A percentile compares a stretch with the other conserved stretches of the same genome.
These are phyloP conservation scores for Fusarium napiforme DNA, from an alignment of 2,329 filamentous ascomycete genomes.

Conservation along the genomic window DNA sequence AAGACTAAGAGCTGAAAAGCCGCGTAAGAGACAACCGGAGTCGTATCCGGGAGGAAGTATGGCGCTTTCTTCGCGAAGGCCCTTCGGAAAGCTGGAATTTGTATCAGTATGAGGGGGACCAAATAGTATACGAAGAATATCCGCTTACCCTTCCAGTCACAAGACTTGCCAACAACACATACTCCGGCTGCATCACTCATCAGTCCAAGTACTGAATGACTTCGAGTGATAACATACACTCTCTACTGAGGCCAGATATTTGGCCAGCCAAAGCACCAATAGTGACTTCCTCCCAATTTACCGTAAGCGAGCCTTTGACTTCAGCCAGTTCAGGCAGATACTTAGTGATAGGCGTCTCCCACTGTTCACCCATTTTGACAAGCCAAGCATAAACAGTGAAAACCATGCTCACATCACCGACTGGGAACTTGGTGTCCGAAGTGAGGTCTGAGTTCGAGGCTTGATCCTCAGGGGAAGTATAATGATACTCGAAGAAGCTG, in stretches of 20 bases:
- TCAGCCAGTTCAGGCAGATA: conserved; percentile 44
- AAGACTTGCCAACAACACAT: conserved; percentile 16
- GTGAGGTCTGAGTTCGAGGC: conserved; percentile 27
- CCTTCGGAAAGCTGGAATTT: neutral
- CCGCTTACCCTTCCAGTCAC: conserved; percentile 19
- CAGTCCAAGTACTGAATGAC: neutral
- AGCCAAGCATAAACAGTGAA: conserved; percentile 51
- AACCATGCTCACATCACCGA: conserved; percentile 47
- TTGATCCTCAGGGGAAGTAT: conserved; percentile 30
- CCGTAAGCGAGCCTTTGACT: neutral
- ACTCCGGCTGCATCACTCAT: conserved; percentile 10
- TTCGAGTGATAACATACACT: conserved; percentile 20
- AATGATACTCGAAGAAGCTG: conserved; percentile 38
- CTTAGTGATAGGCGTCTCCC: conserved; percentile 44
- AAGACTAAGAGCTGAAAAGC: conserved; percentile 36
- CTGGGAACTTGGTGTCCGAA: conserved; percentile 39
- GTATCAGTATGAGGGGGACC: too few relatives aligned
- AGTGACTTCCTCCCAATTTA: conserved; percentile 29
- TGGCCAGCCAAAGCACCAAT: conserved; percentile 37
- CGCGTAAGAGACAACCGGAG: conserved; percentile 36
- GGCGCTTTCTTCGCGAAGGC: conserved; percentile 22
- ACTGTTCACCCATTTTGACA: conserved; percentile 42
- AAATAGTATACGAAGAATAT: rapidly evolving
- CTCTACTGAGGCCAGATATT: conserved; percentile 32
- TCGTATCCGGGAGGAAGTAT: conserved; percentile 32